A percentile compares a stretch with the other conserved stretches of the same genome.
Evolutionary conservation across 2,329 filamentous ascomycete species (phyloP).

Genomic region (Aspergillus udagawae): DNA sequence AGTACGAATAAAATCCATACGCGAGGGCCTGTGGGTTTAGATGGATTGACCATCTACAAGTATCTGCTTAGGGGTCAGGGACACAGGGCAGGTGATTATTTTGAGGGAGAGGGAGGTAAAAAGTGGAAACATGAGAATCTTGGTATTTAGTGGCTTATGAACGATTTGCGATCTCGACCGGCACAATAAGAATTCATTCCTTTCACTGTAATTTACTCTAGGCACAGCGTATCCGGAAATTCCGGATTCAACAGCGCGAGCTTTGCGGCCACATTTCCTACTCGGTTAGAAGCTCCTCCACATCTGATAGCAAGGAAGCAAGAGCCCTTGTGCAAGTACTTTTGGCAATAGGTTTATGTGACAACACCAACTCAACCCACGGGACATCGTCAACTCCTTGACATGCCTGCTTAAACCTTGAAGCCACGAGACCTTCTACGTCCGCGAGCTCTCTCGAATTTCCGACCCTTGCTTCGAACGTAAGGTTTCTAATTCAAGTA

Average conservation of each 20-base stretch:
- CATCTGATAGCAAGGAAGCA: background rate
- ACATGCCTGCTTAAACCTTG: conserved; percentile 77
- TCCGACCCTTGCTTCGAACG: conserved; percentile 97
- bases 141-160: conserved; percentile 1
- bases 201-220: background rate
- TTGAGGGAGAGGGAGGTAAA: conserved; percentile 49
- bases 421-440: conserved; percentile 97
- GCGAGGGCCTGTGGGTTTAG: conserved; percentile 85
- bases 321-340: background rate
- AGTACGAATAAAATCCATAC: conserved; percentile 98
- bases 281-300: background rate
- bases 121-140: conserved; percentile 55
- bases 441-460: conserved; percentile 99
- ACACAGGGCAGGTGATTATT: conserved; percentile 74
- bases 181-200: conserved; percentile 2
- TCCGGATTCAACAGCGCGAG: background rate
- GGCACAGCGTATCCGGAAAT: background rate
- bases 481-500: conserved; percentile 71
- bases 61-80: conserved; percentile 83
- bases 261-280: background rate
- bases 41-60: conserved; percentile 96
- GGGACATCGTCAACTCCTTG: background rate
- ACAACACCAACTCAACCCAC: conserved; percentile 15
- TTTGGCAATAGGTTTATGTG: conserved; percentile 12
- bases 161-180: background rate